Evolutionary conservation across 2,329 filamentous ascomycete species (phyloP).

Genomic region (Aspergillus sergii): DNA sequence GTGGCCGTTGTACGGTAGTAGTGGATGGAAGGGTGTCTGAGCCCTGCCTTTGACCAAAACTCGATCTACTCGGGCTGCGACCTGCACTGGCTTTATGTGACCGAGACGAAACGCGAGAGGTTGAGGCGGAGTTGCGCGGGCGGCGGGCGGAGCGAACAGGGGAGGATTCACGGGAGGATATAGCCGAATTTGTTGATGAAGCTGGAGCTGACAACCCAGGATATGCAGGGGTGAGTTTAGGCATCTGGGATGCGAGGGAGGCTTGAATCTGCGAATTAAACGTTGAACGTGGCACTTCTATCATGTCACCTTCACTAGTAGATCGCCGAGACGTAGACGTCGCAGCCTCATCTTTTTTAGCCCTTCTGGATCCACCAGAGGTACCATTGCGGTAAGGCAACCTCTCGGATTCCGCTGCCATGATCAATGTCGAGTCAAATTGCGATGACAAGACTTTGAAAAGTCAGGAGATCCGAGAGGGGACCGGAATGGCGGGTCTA

Average conservation of each 20-base stretch:
- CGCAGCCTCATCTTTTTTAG: constrained; percentile 30
- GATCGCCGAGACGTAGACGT: constrained; percentile 30
- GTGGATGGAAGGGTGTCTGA: constrained; percentile 56
- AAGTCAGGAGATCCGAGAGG: constrained; percentile 41
- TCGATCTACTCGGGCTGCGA: constrained; percentile 61
- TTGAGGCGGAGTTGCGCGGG: constrained; percentile 32
- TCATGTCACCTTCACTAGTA: constrained; percentile 33
- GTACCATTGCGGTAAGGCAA: constrained; percentile 36
- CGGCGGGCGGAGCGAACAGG: constrained; percentile 41
- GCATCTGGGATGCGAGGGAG: constrained; percentile 33
- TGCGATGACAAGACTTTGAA: constrained; percentile 31
- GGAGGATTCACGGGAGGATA: constrained; percentile 53
- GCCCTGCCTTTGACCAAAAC: constrained; percentile 42
- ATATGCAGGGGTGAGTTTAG: constrained; percentile 32
- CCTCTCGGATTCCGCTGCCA: constrained; percentile 42
- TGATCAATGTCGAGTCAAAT: constrained; percentile 32
- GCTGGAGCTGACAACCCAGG: constrained; percentile 33
- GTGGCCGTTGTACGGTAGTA: constrained; percentile 64
- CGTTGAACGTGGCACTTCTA: constrained; percentile 30
- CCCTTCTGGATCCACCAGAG: constrained; percentile 31
- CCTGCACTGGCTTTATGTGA: constrained; percentile 71
- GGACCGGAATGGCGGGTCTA: constrained; percentile 26
- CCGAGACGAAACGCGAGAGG: constrained; percentile 46
- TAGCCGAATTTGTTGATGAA: constrained; percentile 48
- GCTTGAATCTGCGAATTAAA: constrained; percentile 30